Evolutionary conservation across 2,329 filamentous ascomycete genomes (phyloP).

Genomic region (Trichothecium roseum): DNA sequence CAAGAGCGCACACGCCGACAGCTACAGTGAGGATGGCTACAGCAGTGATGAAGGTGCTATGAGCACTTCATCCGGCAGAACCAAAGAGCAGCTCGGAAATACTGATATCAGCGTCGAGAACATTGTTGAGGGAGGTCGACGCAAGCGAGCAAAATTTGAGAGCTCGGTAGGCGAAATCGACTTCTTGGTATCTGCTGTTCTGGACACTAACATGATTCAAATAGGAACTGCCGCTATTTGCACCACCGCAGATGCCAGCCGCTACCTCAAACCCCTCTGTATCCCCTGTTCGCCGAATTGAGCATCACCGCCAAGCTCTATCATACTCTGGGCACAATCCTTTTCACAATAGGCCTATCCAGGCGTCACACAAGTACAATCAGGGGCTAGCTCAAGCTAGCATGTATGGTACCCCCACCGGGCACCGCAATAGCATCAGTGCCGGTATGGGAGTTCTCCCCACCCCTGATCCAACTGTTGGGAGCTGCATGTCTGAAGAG

Average conservation of each 20-base stretch:
- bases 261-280: conserved; percentile 96
- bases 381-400: conserved; percentile 35
- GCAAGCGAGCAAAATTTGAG: conserved; percentile 90
- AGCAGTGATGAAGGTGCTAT: conserved; percentile 80
- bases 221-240: conserved; percentile 91
- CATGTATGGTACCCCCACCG: conserved; percentile 56
- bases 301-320: conserved; percentile 60
- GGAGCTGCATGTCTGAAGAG: conserved; percentile 94
- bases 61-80: conserved; percentile 61
- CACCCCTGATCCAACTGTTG: conserved; percentile 93
- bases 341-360: conserved; percentile 68
- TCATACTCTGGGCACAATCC: conserved; percentile 73
- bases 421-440: conserved; percentile 53
- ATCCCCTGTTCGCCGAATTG: conserved; percentile 75
- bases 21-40: conserved; percentile 61
- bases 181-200: conserved; percentile 6
- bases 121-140: conserved; percentile 91
- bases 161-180: conserved; percentile 69
- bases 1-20: conserved; percentile 56
- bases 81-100: conserved; percentile 79
- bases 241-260: conserved; percentile 85
- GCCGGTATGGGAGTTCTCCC: conserved; percentile 59
- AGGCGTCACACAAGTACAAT: conserved; percentile 71
- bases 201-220: conserved; percentile 20
- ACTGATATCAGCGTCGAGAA: conserved; percentile 98